phyloP scores from a whole-genome alignment of 306 rosid genomes.

The Lathyrus sativus region DNA sequence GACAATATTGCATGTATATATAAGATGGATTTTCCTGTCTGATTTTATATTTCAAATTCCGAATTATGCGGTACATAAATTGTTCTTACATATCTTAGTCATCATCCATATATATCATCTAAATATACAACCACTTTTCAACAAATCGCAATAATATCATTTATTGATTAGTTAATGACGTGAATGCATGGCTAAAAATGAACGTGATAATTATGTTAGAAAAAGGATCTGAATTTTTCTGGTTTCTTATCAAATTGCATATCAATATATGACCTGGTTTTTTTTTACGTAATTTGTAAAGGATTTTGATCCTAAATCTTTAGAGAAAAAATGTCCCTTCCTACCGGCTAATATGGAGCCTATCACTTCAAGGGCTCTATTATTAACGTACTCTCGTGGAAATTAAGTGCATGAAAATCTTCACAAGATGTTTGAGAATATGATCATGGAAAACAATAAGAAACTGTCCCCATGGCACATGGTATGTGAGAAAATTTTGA shows the following conservation, averaged over 20 bases:
- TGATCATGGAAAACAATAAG: conserved; percentile 4
- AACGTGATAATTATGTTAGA: not conserved
- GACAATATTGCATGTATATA: conserved; percentile 10
- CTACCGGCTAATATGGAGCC: conserved; percentile 7
- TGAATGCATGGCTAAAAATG: conserved; percentile 12
- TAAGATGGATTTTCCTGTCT: conserved; percentile 31
- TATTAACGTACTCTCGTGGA: conserved; percentile 10
- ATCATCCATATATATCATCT: conserved; percentile 3
- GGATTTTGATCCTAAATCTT: conserved; percentile 1
- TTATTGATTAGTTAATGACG: conserved; percentile 17
- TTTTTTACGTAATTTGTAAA: not conserved
- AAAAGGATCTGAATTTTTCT: too few species aligned
- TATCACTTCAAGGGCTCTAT: conserved; percentile 26
- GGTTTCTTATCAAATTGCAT: not conserved
- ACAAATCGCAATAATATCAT: conserved; percentile 34
- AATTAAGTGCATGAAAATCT: conserved; percentile 1
- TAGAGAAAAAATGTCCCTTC: conserved; percentile 12
- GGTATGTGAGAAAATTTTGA: conserved; percentile 22
- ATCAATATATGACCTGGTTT: too few species aligned
- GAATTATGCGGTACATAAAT: conserved; percentile 38
- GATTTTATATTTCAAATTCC: conserved; percentile 14
- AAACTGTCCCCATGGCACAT: conserved; percentile 37
- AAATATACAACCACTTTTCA: conserved; percentile 23
- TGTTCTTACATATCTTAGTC: not conserved
- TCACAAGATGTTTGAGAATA: conserved; percentile 6